Evolutionary conservation across 2,329 filamentous ascomycete genomes (phyloP).

Genomic region (Lomentospora prolificans): DNA sequence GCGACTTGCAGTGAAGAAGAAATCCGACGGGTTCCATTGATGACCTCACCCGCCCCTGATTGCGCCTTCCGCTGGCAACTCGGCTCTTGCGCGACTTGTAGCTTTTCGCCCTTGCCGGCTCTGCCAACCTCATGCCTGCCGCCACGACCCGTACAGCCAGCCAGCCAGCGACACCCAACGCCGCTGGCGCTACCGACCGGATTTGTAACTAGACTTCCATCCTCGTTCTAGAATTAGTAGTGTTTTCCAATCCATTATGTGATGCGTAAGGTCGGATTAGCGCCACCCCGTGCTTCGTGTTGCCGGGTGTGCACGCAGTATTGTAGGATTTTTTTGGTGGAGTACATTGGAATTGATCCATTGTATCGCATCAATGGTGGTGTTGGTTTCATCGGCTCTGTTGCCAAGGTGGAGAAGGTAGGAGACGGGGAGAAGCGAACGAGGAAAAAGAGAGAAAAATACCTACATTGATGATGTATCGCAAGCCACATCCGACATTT

Average conservation of each 20-base stretch:
- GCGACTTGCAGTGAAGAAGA: too few species aligned
- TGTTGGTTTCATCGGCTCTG: constrained; percentile 1
- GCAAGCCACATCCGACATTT: neutral
- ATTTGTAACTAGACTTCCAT: too few species aligned
- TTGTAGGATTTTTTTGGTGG: too few species aligned
- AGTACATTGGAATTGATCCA: neutral
- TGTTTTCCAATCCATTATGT: constrained; percentile 2
- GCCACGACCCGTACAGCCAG: too few species aligned
- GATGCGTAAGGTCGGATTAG: neutral
- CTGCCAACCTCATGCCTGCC: too few species aligned
- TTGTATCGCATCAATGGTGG: neutral
- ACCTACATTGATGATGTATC: constrained; percentile 3
- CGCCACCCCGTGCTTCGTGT: too few species aligned
- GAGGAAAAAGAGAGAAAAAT: constrained; percentile 8
- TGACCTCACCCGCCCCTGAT: neutral
- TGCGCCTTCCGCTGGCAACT: neutral
- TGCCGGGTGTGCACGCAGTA: too few species aligned
- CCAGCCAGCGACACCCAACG: too few species aligned
- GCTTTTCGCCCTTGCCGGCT: too few species aligned
- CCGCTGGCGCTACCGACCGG: too few species aligned
- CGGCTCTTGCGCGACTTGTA: too few species aligned
- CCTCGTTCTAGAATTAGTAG: too few species aligned
- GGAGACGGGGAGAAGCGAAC: neutral
- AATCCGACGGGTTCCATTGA: neutral
- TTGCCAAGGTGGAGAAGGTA: neutral